A percentile compares a stretch with the other conserved stretches of the same genome.
These are phyloP conservation scores for Hypoxylon sp. DNA, from an alignment of 2,329 filamentous ascomycete genomes.

Conservation along the genomic window DNA sequence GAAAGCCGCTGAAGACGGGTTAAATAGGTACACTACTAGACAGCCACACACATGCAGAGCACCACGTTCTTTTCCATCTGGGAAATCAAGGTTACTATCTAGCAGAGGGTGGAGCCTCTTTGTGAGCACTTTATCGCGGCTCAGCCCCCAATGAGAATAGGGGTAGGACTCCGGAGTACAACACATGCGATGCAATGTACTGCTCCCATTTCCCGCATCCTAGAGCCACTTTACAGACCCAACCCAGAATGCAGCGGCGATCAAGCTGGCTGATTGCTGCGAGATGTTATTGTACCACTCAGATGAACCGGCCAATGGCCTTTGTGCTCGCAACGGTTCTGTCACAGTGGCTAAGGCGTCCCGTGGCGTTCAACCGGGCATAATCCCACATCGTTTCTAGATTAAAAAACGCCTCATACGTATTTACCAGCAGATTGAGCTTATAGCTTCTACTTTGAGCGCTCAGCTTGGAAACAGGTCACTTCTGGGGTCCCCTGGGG, in stretches of 20 bases:
- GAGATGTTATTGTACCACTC: neutral
- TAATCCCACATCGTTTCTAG: neutral
- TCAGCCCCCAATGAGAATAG: neutral
- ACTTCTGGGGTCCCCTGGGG: too few species aligned
- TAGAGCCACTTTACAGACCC: neutral
- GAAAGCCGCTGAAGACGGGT: neutral
- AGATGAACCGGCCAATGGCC: neutral
- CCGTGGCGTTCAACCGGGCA: neutral
- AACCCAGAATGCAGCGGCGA: neutral
- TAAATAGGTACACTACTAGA: neutral
- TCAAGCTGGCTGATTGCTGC: neutral
- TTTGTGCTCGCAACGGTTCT: neutral
- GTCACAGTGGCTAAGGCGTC: neutral
- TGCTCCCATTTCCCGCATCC: neutral
- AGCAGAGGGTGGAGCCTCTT: neutral
- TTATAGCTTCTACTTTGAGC: neutral
- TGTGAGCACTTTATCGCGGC: neutral
- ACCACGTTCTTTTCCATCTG: neutral
- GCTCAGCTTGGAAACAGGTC: neutral
- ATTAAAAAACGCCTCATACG: neutral
- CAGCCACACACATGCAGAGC: neutral
- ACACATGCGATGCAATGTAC: neutral
- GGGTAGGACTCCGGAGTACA: neutral
- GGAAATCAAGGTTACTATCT: neutral
- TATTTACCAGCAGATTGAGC: neutral